phyloP scores from a whole-genome alignment of 1,139 yeast genomes.

The Nakaseomyces uthaithaninus region DNA sequence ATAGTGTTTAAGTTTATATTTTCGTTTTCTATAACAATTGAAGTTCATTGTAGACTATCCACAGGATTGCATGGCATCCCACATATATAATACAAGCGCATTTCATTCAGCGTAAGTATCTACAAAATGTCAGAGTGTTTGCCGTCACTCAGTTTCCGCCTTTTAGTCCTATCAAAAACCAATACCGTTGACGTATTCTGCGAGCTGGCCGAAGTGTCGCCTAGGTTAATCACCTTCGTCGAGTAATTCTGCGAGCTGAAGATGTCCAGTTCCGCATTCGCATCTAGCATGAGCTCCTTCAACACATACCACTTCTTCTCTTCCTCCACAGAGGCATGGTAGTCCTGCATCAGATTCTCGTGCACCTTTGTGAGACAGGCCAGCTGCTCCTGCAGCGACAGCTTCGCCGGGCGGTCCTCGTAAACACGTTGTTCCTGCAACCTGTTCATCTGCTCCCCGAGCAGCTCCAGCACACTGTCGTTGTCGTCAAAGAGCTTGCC shows the following conservation, averaged over 20 bases:
- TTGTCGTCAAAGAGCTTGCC: conserved; percentile 24
- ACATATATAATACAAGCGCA: too few species aligned
- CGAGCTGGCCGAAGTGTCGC: conserved; percentile 9
- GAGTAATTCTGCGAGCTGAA: conserved; percentile 17
- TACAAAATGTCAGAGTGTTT: not conserved
- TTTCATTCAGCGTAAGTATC: too few species aligned
- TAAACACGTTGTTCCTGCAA: conserved; percentile 9
- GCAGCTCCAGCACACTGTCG: conserved; percentile 20
- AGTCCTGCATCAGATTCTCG: conserved; percentile 18
- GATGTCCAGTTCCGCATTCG: conserved; percentile 29
- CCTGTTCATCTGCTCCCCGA: conserved; percentile 8
- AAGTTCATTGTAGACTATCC: too few species aligned
- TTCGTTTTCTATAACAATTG: too few species aligned
- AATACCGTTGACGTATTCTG: conserved; percentile 12
- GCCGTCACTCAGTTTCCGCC: conserved; percentile 6
- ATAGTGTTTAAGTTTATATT: too few species aligned
- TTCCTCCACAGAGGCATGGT: conserved; percentile 15
- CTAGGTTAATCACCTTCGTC: conserved; percentile 7
- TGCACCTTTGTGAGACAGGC: conserved; percentile 23
- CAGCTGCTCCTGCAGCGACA: conserved; percentile 19
- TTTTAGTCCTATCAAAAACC: conserved; percentile 13
- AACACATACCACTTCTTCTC: conserved; percentile 30
- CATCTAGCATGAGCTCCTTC: conserved; percentile 29
- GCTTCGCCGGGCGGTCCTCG: conserved; percentile 6
- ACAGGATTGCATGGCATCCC: too few species aligned